A percentile compares a stretch with the other conserved stretches of the same genome.
phyloP scores from a whole-genome alignment of 1,284 basidiomycete genomes.

The Phellopilus nigrolimitatus region DNA sequence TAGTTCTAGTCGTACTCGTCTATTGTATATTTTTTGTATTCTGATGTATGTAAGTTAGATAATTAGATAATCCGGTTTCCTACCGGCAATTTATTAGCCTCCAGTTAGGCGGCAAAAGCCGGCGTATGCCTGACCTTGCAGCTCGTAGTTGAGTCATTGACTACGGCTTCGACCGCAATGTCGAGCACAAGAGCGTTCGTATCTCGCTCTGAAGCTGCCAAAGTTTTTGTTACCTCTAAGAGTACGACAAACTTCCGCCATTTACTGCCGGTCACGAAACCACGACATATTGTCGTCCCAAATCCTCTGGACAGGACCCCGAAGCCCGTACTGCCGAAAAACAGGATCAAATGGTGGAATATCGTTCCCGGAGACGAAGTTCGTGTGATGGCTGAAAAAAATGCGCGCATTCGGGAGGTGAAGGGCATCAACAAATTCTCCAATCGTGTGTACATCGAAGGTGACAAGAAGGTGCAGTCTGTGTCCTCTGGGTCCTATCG shows the following conservation, averaged over 20 bases:
- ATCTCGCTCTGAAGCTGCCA: slow-evolving; percentile 10
- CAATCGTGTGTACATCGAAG: slow-evolving; percentile 68
- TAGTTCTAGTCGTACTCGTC: no score
- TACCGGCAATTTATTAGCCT: no score
- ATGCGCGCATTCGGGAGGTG: slow-evolving; percentile 59
- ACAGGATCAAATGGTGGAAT: slow-evolving; percentile 81
- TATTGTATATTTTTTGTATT: no score
- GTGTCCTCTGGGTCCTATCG: background rate
- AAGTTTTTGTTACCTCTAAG: slow-evolving; percentile 15
- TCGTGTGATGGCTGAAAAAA: slow-evolving; percentile 59
- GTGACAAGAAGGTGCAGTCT: slow-evolving; percentile 27
- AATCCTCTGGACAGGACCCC: slow-evolving; percentile 4
- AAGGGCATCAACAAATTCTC: slow-evolving; percentile 64
- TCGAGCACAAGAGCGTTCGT: slow-evolving; percentile 20
- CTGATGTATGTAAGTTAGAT: no score
- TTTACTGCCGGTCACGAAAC: slow-evolving; percentile 14
- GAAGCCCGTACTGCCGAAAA: slow-evolving; percentile 54
- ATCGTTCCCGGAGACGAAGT: slow-evolving; percentile 80
- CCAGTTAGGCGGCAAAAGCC: no score
- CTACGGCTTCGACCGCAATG: slow-evolving; percentile 22
- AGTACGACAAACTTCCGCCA: slow-evolving; percentile 19
- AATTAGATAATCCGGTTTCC: no score
- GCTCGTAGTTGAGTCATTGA: background rate
- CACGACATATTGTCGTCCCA: background rate
- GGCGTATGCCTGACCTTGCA: no score